Percentiles rank a stretch among this genome's conserved stretches.
These are phyloP conservation scores for Datisca glomerata DNA, from an alignment of 306 rosid species.

Conservation along the genomic window DNA sequence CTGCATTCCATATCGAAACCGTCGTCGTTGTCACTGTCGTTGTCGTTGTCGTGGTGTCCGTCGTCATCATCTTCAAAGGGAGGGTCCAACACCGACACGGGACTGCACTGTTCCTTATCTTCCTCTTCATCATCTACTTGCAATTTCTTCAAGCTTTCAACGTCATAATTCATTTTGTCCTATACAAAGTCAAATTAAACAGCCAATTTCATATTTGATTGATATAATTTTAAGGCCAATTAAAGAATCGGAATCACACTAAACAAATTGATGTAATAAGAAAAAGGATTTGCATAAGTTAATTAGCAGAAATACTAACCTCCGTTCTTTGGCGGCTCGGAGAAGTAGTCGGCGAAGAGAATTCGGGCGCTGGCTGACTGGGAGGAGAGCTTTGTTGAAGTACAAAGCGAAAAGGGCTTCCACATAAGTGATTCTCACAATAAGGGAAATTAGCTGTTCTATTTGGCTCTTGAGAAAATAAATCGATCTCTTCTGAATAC, in stretches of 20 bases:
- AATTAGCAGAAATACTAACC: slow-evolving; percentile 41
- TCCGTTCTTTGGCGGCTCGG: slow-evolving; percentile 34
- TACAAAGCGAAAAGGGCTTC: slow-evolving; percentile 66
- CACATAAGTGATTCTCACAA: slow-evolving; percentile 24
- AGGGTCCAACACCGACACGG: slow-evolving; percentile 89
- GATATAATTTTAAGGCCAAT: no score
- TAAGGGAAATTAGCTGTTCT: slow-evolving; percentile 9
- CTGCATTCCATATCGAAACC: slow-evolving; percentile 61
- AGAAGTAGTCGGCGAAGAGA: slow-evolving; percentile 41
- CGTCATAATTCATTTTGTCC: slow-evolving; percentile 15
- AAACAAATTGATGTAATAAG: no score
- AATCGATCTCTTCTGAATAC: background rate
- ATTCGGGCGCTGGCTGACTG: slow-evolving; percentile 53
- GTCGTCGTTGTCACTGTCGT: slow-evolving; percentile 11
- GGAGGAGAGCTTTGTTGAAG: slow-evolving; percentile 31
- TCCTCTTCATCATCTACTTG: slow-evolving; percentile 38
- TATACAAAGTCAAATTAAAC: slow-evolving; percentile 1
- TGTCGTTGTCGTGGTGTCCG: slow-evolving; percentile 30
- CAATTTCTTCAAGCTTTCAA: slow-evolving; percentile 23
- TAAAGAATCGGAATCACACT: no score
- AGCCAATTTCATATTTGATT: no score
- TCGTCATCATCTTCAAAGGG: slow-evolving; percentile 64
- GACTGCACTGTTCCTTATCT: slow-evolving; percentile 91
- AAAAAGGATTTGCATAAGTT: background rate
- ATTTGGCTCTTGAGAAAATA: slow-evolving; percentile 4